These are phyloP conservation scores for Melastoma candidum DNA, from an alignment of 441 rosid species.

Conservation along the genomic window DNA sequence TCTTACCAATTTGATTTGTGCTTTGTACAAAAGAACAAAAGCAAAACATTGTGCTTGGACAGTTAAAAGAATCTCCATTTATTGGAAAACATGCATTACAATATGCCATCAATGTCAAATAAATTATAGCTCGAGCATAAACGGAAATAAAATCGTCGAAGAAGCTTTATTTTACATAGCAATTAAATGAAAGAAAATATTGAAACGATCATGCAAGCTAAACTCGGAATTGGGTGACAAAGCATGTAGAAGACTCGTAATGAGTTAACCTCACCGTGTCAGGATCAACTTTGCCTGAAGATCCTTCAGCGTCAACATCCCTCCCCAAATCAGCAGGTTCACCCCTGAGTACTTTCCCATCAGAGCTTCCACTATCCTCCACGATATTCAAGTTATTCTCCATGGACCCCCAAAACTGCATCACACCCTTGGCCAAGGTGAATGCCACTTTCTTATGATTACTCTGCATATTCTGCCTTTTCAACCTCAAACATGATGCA, in stretches of 20 bases:
- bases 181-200: too few species aligned
- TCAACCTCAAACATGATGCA: slow-evolving; percentile 50
- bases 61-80: too few species aligned
- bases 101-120: too few species aligned
- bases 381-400: slow-evolving; percentile 33
- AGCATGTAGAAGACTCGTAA: slow-evolving; percentile 6
- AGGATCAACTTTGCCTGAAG: slow-evolving; percentile 32
- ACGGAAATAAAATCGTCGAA: too few species aligned
- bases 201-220: neutral
- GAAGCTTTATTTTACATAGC: too few species aligned
- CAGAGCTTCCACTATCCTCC: slow-evolving; percentile 17
- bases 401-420: slow-evolving; percentile 84
- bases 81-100: too few species aligned
- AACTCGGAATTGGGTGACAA: neutral
- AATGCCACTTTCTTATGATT: slow-evolving; percentile 64
- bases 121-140: too few species aligned
- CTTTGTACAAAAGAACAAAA: too few species aligned
- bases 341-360: slow-evolving; percentile 23
- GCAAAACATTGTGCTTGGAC: too few species aligned
- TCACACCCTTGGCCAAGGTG: slow-evolving; percentile 68
- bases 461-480: slow-evolving; percentile 37
- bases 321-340: slow-evolving; percentile 25
- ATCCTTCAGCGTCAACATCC: slow-evolving; percentile 30
- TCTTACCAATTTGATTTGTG: too few species aligned
- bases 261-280: slow-evolving; percentile 33